A percentile compares a stretch with the other conserved stretches of the same genome.
Conservation (phyloP, 2,329 filamentous ascomycete genomes). For the Colletotrichum sp. region DNA sequence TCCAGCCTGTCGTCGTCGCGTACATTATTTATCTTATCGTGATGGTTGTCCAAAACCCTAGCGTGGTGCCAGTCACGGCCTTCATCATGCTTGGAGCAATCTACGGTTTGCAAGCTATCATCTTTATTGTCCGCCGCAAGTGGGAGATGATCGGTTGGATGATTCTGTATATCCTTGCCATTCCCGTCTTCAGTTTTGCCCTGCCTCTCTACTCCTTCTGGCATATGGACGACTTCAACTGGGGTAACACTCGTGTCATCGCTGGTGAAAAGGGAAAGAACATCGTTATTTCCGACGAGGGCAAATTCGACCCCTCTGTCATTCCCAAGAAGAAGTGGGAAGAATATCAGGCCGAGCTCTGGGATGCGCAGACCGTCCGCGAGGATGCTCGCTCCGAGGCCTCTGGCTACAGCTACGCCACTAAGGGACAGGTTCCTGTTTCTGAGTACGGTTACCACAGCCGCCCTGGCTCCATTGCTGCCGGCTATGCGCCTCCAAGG, state of each 20-base stretch:
- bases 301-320: slow-evolving; percentile 91
- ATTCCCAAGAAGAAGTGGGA: slow-evolving; percentile 99
- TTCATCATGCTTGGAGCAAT: slow-evolving; percentile 94
- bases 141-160: slow-evolving; percentile 99
- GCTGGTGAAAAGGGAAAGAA: slow-evolving; percentile 93
- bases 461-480: slow-evolving; percentile 59
- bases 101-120: slow-evolving; percentile 94
- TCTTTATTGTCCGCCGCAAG: slow-evolving; percentile 94
- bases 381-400: slow-evolving; percentile 84
- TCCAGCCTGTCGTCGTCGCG: slow-evolving; percentile 88
- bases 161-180: slow-evolving; percentile 90
- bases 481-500: slow-evolving; percentile 38
- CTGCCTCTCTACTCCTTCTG: slow-evolving; percentile 96
- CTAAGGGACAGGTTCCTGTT: slow-evolving; percentile 67
- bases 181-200: slow-evolving; percentile 89
- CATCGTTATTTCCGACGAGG: slow-evolving; percentile 92
- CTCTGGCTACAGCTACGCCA: slow-evolving; percentile 94
- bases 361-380: slow-evolving; percentile 89
- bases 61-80: slow-evolving; percentile 78
- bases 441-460: slow-evolving; percentile 76
- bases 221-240: slow-evolving; percentile 99
- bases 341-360: slow-evolving; percentile 96
- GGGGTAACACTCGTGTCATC: slow-evolving; percentile 98
- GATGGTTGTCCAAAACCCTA: slow-evolving; percentile 64
- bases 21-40: slow-evolving; percentile 93